Evolutionary conservation across 768 basidiomycete species (phyloP), one percentile per base, ranked within the genome.

Genomic region (Lentinula edodes): DNA sequence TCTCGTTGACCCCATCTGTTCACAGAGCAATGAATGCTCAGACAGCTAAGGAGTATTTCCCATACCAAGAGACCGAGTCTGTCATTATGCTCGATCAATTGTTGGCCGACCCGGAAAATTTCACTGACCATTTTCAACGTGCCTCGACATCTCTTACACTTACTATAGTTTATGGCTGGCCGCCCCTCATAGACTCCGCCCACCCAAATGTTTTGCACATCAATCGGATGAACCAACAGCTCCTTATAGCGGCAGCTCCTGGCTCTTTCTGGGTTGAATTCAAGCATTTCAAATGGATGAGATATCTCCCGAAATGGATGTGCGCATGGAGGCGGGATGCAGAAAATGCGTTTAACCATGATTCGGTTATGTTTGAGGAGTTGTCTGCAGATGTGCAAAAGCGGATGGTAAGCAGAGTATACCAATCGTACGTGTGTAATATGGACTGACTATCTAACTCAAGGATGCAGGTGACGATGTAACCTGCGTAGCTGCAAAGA

Each of bases 191-290:
- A 16, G 45, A 42, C 35, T 16, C 28, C 3, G 36, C 62, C 15
- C 67, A 69, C 52, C 67, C 66, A n/a, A 16, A 45, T 7, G 61
- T 67, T 23, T n/a, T 35, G 8, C 48, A 60, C 13, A 61, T 69
- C 55, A 62, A 62, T 28, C 62, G 58, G 7, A 65, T 71, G 41
- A 62, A 70, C 10, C 50, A 63, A 7, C 67, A 72, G 2, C 65
- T 69, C 38, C 61, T 58, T 6, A 28, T 63, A 7, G 72, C 74
- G 6, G 66, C 69, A 3, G 61, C 63, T 38, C 74, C 74, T 28
- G 76, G 75, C 10, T 64, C 69, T 16, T 67, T 71, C 62, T 41
- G 72, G n/a, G 75, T 75, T 39, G 75, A 76, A 55, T 72, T 76
- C 43, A 3, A 39, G 35, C 66, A 72, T 2, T 70, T 67, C 64